Evolutionary conservation across 306 rosid genomes (phyloP), one percentile per base, ranked within the genome.

Genomic region (Trifolium dubium): DNA sequence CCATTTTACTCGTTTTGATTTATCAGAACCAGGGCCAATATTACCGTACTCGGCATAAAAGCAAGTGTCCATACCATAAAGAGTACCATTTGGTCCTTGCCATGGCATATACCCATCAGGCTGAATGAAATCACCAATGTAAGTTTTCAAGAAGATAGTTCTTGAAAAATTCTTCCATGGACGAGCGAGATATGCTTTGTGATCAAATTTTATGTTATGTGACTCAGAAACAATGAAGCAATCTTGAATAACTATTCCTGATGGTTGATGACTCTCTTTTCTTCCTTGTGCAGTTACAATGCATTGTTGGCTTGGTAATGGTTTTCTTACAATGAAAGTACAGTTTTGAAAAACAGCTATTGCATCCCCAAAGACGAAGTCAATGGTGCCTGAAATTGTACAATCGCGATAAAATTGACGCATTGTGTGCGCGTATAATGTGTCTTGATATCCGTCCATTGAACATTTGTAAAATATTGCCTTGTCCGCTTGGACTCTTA

Each of bases 391-490:
- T 0, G 97, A 87, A 44, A 92, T 39, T 40, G 58, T 77, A 86
- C 97, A 90, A 1, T 93, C 96, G 0, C 88, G 41, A 75, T 89
- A 93, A 90, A 83, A 93, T 5, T 93, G 98, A 5, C 97, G 90
- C 80, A 83, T 67, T 15, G 91, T 32, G 78, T 90, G 96, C 0
- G 69, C 85, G 50, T 87, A 87, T 2, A 93, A 80, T 0, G 98
- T 93, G 81, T 85, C 90, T 51, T 93, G 92, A 83, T 83, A 87
- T 0, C 89, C 97, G 4, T 89, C 93, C 76, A 93, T 82, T 0
- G 81, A 15, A 62, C 98, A 93, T 19, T 47, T 83, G 72, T 82
- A 87, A 73, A 93, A 89, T 15, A 85, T 64, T 4, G 89, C 32
- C 29, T 55, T 68, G 82, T 93, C 98, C 3, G 88, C 83, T 79